Evolutionary conservation across 2,329 filamentous ascomycete species (phyloP).

Genomic region (Stachybotrys elegans): DNA sequence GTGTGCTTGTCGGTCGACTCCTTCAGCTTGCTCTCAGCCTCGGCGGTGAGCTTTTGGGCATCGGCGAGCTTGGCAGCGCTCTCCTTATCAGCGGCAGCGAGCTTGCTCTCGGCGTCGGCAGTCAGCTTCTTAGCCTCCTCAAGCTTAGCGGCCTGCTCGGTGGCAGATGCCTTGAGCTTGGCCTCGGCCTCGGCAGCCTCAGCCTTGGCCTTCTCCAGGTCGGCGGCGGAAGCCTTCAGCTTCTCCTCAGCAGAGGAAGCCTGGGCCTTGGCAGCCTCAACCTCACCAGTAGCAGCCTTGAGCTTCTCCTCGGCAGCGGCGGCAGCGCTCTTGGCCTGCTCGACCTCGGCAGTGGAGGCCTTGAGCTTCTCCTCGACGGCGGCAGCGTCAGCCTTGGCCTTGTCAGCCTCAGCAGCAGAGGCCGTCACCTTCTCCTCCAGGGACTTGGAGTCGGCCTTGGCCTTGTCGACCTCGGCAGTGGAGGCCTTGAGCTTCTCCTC

Average conservation of each 20-base stretch:
- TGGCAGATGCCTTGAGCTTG: not conserved
- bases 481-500: conserved; percentile 3
- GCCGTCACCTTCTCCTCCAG: conserved; percentile 8
- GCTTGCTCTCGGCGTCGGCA: not conserved
- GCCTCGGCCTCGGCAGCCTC: not conserved
- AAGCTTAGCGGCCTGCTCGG: not conserved
- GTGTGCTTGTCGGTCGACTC: not conserved
- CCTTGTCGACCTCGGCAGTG: conserved; percentile 11
- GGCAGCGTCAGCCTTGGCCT: conserved; percentile 10
- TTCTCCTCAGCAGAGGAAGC: conserved; percentile 3
- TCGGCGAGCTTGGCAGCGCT: conserved; percentile 1
- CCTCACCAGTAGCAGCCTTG: not conserved
- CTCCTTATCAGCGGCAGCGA: not conserved
- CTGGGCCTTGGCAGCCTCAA: not conserved
- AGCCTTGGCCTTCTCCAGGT: not conserved
- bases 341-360: not conserved
- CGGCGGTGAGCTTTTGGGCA: conserved; percentile 12
- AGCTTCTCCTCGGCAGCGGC: not conserved
- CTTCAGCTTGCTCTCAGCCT: not conserved
- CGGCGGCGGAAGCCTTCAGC: not conserved
- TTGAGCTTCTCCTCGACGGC: conserved; percentile 4
- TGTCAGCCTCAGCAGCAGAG: conserved; percentile 10
- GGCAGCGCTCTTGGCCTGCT: not conserved
- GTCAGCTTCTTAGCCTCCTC: not conserved
- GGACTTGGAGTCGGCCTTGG: conserved; percentile 9